Evolutionary conservation across 106 monocot genomes (phyloP), one percentile per base, ranked within the genome.

Genomic region (Dendrobium nobile): DNA sequence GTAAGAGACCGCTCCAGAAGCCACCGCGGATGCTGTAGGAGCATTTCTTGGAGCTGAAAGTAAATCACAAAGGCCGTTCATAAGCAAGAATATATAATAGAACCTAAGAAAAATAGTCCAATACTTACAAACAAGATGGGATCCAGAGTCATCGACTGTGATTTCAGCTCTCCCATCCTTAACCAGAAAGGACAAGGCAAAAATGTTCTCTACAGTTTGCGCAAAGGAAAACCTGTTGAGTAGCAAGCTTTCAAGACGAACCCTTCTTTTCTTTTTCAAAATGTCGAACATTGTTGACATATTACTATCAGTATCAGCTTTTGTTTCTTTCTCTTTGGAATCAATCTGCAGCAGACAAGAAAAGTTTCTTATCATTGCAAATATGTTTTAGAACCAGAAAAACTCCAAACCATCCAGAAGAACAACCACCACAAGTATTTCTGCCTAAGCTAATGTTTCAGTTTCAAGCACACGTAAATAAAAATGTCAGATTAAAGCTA

Each of bases 101-200:
- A 79, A 79, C 28, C 20, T 40, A 42, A 43, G 27, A 44, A 73
- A 24, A 51, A 31, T 20, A 33, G 8, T 15, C 16, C 7, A 7
- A 74, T 20, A 74, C 95, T 82, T 84, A 95, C 95, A 86, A 20
- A 95, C 85, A 55, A 90, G 17, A 79, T 95, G 95, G 22, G 80
- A 82, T 31, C 88, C 79, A 43, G 58, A 51, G 7, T 91, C 87
- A 79, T 87, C 78, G 13, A 92, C 78, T 37, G 75, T 78, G 40
- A 95, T 88, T 89, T 90, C 83, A 41, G 86, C 95, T 81, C 95
- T 83, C 7, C 95, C 95, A 86, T 91, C 92, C 84, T 95, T 92
- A 44, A 89, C 91, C 9, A 95, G 85, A 79, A 95, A 95, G 65
- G 92, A 95, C 17, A 95, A 72, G 3, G 90, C 90, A 85, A 95